A percentile compares a stretch with the other conserved stretches of the same genome.
These are phyloP conservation scores for Colletotrichum agaves DNA, from an alignment of 2,329 filamentous ascomycete species.

Conservation along the genomic window DNA sequence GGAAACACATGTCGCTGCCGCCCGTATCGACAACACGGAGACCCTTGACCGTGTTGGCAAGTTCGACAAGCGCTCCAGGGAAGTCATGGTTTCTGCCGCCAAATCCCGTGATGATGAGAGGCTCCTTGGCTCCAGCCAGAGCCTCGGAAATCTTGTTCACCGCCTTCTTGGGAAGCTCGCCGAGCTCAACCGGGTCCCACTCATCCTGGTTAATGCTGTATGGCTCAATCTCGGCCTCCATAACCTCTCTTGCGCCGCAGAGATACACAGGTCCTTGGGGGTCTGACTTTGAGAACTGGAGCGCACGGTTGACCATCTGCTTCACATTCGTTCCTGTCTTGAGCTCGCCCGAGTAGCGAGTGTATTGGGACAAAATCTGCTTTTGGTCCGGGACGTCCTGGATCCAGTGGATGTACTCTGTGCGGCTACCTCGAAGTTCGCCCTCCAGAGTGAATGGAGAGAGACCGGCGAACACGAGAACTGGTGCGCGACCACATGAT, in stretches of 20 bases:
- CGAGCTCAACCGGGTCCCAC: slow-evolving; percentile 78
- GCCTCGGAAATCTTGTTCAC: slow-evolving; percentile 70
- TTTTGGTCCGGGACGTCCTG: slow-evolving; percentile 81
- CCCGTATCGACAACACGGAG: slow-evolving; percentile 80
- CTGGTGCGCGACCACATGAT: slow-evolving; percentile 73
- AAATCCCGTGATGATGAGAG: slow-evolving; percentile 78
- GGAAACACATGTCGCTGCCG: slow-evolving; percentile 85
- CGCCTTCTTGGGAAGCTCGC: slow-evolving; percentile 64
- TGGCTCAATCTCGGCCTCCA: slow-evolving; percentile 83
- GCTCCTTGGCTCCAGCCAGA: slow-evolving; percentile 71
- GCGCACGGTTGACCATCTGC: slow-evolving; percentile 82
- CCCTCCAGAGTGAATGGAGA: slow-evolving; percentile 78
- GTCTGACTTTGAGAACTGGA: slow-evolving; percentile 79
- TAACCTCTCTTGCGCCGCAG: slow-evolving; percentile 77
- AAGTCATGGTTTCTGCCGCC: slow-evolving; percentile 74
- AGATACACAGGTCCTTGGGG: slow-evolving; percentile 82
- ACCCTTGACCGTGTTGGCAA: slow-evolving; percentile 75
- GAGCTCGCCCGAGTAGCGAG: slow-evolving; percentile 80
- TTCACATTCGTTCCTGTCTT: slow-evolving; percentile 84
- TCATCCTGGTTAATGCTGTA: slow-evolving; percentile 74
- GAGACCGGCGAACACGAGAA: slow-evolving; percentile 78
- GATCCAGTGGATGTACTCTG: slow-evolving; percentile 83
- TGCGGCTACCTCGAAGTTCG: slow-evolving; percentile 75
- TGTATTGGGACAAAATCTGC: slow-evolving; percentile 81
- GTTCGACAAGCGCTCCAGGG: slow-evolving; percentile 69